phyloP scores from a whole-genome alignment of 2,329 filamentous ascomycete genomes.

The Cylindrodendrum hubeiense region DNA sequence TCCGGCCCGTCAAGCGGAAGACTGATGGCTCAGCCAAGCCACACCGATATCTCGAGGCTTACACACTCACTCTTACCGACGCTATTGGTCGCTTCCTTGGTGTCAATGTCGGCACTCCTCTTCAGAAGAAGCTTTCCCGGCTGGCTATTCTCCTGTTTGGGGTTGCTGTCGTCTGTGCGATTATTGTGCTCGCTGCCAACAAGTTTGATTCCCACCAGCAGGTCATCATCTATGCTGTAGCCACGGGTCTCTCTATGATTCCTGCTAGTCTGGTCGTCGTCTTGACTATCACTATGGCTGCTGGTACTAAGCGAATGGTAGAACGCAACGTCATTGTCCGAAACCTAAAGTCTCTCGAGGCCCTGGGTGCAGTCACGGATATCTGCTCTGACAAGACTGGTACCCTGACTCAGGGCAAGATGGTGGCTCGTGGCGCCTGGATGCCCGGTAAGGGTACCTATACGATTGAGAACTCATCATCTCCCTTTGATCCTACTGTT shows the following conservation, averaged over 20 bases:
- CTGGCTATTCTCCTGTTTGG: conserved; percentile 76
- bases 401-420: conserved; percentile 65
- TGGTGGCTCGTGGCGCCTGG: conserved; percentile 67
- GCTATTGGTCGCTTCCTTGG: conserved; percentile 74
- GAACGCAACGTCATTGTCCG: conserved; percentile 65
- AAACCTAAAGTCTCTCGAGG: conserved; percentile 66
- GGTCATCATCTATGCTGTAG: conserved; percentile 68
- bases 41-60: conserved; percentile 51
- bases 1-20: conserved; percentile 53
- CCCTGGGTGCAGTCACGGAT: conserved; percentile 68
- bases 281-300: conserved; percentile 71
- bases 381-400: conserved; percentile 71
- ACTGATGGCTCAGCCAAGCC: conserved; percentile 55
- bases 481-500: conserved; percentile 69
- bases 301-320: conserved; percentile 66
- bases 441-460: conserved; percentile 62
- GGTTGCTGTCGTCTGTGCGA: conserved; percentile 75
- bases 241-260: conserved; percentile 63
- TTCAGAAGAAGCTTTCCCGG: conserved; percentile 77
- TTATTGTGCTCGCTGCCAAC: conserved; percentile 77
- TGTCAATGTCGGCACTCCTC: conserved; percentile 76
- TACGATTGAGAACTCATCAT: conserved; percentile 61
- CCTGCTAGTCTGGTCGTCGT: conserved; percentile 62
- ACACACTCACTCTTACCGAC: conserved; percentile 59
- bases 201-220: conserved; percentile 64